These are phyloP conservation scores for Pseudocercospora fijiensis DNA, from an alignment of 2,329 filamentous ascomycete species.

Conservation along the genomic window DNA sequence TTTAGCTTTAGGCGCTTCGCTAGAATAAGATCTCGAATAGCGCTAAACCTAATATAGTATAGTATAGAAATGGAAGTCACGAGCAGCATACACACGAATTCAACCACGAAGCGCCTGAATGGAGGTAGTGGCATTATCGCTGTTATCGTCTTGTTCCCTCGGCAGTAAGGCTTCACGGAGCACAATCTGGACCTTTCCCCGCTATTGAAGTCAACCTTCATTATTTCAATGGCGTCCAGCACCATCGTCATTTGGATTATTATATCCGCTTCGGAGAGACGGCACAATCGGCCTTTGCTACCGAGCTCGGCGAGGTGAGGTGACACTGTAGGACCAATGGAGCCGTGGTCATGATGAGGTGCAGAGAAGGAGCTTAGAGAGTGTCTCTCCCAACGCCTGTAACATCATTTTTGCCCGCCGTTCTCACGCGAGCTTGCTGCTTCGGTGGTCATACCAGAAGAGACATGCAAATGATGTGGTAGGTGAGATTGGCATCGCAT, in stretches of 20 bases:
- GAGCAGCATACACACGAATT: too few species aligned
- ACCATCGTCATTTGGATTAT: neutral
- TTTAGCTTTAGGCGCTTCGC: too few species aligned
- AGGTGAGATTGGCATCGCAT: neutral
- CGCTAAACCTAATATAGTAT: too few species aligned
- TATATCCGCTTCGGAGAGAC: neutral
- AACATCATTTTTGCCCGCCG: too few species aligned
- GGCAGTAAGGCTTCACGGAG: neutral
- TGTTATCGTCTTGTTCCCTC: neutral
- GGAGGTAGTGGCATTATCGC: neutral
- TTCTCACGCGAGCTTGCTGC: neutral
- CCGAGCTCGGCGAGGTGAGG: neutral
- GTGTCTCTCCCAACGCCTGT: neutral
- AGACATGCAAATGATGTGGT: neutral
- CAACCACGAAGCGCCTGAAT: too few species aligned
- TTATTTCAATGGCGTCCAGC: neutral
- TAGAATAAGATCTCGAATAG: too few species aligned
- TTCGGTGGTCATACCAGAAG: neutral
- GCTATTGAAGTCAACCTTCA: constrained; percentile 2
- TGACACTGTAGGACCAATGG: neutral
- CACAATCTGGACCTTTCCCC: neutral
- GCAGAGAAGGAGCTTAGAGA: neutral
- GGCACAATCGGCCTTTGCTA: neutral
- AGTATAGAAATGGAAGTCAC: too few species aligned
- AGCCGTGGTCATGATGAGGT: neutral